Percentiles rank a stretch among this genome's conserved stretches.
Conservation (phyloP, 139 green algal species). For the Raphidocelis subcapitata region DNA sequence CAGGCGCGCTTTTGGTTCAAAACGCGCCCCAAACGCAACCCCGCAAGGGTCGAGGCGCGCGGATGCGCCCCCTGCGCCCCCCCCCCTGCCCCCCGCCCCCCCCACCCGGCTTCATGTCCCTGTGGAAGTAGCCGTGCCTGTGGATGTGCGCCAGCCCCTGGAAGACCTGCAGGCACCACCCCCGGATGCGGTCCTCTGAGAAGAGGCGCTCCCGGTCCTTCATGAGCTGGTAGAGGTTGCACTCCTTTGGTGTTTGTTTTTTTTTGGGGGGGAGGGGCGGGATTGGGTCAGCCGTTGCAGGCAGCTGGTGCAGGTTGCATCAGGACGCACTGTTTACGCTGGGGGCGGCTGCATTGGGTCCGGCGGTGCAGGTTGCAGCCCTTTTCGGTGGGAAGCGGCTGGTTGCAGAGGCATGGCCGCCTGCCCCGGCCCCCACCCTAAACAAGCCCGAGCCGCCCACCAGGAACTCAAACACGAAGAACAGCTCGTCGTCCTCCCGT, state of each 20-base stretch:
- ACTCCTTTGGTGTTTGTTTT: constrained; percentile 55
- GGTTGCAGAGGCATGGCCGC: no score
- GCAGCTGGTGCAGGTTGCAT: no score
- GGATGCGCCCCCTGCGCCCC: no score
- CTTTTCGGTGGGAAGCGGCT: not conserved
- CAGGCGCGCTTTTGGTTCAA: not conserved
- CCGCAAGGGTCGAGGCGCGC: no score
- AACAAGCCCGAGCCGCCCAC: constrained; percentile 36
- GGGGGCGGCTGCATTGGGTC: no score
- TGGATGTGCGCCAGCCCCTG: constrained; percentile 93
- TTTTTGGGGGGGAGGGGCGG: no score
- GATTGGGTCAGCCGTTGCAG: no score
- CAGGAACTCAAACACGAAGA: constrained; percentile 97
- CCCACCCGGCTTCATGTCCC: constrained; percentile 94
- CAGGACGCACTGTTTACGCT: no score
- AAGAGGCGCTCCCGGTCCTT: constrained; percentile 88
- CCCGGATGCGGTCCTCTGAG: constrained; percentile 75
- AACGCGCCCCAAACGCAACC: not conserved
- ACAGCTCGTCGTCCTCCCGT: constrained; percentile 93
- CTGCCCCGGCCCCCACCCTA: not conserved
- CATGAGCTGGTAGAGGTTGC: constrained; percentile 95
- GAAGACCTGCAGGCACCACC: constrained; percentile 90
- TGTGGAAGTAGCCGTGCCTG: constrained; percentile 94
- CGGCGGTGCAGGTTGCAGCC: not conserved
- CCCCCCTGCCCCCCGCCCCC: not conserved